A percentile compares a stretch with the other conserved stretches of the same genome.
phyloP scores from a whole-genome alignment of 2,329 filamentous ascomycete genomes.

The Dendrostoma leiphaemia region DNA sequence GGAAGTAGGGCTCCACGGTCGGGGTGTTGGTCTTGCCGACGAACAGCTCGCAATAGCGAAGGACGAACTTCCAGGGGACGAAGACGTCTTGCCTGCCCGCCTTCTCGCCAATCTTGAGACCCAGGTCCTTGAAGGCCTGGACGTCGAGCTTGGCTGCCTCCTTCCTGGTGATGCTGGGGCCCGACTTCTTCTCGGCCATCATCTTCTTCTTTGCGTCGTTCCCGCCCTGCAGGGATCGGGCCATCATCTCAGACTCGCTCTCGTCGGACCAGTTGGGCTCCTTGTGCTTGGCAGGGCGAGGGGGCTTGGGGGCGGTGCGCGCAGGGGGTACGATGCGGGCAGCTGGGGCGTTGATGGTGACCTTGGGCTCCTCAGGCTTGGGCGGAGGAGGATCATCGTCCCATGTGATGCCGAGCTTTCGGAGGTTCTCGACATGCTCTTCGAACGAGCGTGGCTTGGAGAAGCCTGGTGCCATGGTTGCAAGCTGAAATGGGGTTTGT shows the following conservation, averaged over 20 bases:
- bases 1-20: conserved; percentile 52
- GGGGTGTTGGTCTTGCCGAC: conserved; percentile 52
- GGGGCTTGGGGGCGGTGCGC: not conserved
- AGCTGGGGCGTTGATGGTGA: not conserved
- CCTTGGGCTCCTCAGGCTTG: not conserved
- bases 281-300: not conserved
- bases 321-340: too few relatives aligned
- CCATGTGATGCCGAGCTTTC: not conserved
- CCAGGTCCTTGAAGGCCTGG: conserved; percentile 6
- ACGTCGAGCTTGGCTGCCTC: conserved; percentile 1
- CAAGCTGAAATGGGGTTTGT: too few relatives aligned
- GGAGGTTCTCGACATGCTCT: not conserved
- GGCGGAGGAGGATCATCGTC: not conserved
- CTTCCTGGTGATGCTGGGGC: too few relatives aligned
- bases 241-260: conserved; percentile 6
- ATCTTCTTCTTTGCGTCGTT: not conserved
- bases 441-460: not conserved
- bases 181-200: not conserved
- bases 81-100: conserved; percentile 33
- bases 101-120: conserved; percentile 27
- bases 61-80: conserved; percentile 51
- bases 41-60: conserved; percentile 58
- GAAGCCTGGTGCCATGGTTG: not conserved
- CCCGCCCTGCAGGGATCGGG: not conserved
- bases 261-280: not conserved